phyloP scores from a whole-genome alignment of 352 stramenopile species.

The Globisporangium spinosum region DNA sequence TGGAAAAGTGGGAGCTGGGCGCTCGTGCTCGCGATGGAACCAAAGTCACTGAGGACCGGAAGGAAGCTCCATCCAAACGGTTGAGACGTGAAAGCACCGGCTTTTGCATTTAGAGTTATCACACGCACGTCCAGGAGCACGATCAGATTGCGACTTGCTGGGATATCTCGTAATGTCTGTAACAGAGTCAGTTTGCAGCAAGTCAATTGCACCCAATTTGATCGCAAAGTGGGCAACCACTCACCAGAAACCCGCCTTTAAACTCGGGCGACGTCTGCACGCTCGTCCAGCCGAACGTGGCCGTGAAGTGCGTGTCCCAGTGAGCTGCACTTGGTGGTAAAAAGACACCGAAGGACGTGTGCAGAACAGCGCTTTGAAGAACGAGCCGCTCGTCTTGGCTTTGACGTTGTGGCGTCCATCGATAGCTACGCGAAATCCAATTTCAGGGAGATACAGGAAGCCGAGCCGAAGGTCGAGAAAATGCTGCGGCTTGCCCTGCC shows the following conservation, averaged over 20 bases:
- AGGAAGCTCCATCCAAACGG: constrained; percentile 66
- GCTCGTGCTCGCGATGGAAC: constrained; percentile 31
- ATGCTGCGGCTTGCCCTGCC: constrained; percentile 36
- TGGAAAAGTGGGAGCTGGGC: constrained; percentile 62
- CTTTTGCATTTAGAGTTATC: constrained; percentile 42
- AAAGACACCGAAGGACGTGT: constrained; percentile 52
- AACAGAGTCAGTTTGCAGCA: background rate
- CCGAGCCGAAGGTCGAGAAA: constrained; percentile 44
- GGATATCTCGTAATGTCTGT: constrained; percentile 46
- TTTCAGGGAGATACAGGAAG: constrained; percentile 47
- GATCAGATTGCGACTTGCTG: constrained; percentile 24
- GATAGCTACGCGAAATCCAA: constrained; percentile 66
- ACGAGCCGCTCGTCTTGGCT: constrained; percentile 28
- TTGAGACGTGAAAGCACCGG: constrained; percentile 36
- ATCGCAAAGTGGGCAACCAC: background rate
- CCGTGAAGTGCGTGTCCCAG: constrained; percentile 56
- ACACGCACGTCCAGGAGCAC: constrained; percentile 61
- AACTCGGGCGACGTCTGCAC: constrained; percentile 53
- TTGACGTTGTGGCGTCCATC: constrained; percentile 70
- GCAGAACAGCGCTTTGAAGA: constrained; percentile 62
- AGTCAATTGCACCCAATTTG: background rate
- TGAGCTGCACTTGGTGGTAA: constrained; percentile 56
- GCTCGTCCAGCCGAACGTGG: constrained; percentile 58
- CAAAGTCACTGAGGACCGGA: constrained; percentile 37
- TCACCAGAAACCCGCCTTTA: constrained; percentile 51